A percentile compares a stretch with the other conserved stretches of the same genome.
Conservation (phyloP, 176 grass and related monocot species). For the Thinopyrum elongatum region DNA sequence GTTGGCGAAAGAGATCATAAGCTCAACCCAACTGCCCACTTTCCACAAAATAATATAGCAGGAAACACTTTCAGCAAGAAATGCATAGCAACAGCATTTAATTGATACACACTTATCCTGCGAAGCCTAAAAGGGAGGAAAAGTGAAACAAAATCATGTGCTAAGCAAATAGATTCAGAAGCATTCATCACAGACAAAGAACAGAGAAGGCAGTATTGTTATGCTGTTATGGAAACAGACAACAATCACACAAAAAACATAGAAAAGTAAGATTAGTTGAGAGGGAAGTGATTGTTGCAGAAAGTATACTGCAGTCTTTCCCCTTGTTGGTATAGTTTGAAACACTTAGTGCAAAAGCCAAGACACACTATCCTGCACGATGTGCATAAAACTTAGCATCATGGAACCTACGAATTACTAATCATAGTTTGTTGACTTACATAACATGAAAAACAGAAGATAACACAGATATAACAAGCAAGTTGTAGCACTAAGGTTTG, state of each 20-base stretch:
- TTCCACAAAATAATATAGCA: constrained; percentile 56
- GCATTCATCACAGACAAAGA: not conserved
- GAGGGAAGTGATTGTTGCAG: constrained; percentile 79
- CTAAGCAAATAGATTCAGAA: not conserved
- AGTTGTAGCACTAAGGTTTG: not conserved
- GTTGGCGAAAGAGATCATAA: constrained; percentile 54
- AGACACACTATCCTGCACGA: too few species aligned
- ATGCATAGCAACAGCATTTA: constrained; percentile 40
- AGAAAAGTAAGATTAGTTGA: not conserved
- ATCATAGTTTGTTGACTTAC: too few species aligned
- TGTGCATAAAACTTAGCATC: not conserved
- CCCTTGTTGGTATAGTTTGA: too few species aligned
- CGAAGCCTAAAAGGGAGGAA: constrained; percentile 3
- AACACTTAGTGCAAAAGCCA: too few species aligned
- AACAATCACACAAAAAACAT: not conserved
- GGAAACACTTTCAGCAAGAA: constrained; percentile 62
- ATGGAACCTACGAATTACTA: not conserved
- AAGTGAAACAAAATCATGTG: not conserved
- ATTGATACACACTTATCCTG: constrained; percentile 76
- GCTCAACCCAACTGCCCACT: constrained; percentile 74
- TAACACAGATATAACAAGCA: not conserved
- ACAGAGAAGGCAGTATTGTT: not conserved
- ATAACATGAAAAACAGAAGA: not conserved
- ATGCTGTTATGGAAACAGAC: not conserved
- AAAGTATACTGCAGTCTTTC: constrained; percentile 17